These are phyloP conservation scores for Phoma sp. DNA, from an alignment of 2,329 filamentous ascomycete genomes.

Conservation along the genomic window DNA sequence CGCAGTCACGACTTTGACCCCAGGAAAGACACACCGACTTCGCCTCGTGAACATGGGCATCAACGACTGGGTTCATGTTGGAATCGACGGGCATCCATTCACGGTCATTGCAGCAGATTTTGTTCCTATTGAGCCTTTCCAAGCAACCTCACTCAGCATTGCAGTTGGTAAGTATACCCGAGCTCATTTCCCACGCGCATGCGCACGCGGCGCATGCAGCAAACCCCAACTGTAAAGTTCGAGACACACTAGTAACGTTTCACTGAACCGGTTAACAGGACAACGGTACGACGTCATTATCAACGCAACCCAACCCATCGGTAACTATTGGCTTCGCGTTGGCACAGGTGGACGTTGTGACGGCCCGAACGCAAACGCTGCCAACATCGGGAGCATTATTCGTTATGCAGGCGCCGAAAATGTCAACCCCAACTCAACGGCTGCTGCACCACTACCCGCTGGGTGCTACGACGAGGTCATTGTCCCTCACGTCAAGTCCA, in stretches of 20 bases:
- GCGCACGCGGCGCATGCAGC: conserved; percentile 7
- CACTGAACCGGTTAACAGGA: conserved; percentile 37
- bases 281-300: conserved; percentile 53
- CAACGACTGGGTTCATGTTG: conserved; percentile 34
- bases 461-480: conserved; percentile 54
- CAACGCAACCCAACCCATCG: conserved; percentile 38
- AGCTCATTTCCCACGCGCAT: conserved; percentile 7
- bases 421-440: conserved; percentile 41
- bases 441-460: conserved; percentile 38
- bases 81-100: conserved; percentile 49
- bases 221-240: conserved; percentile 16
- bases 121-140: conserved; percentile 53
- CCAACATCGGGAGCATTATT: conserved; percentile 52
- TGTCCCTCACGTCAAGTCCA: conserved; percentile 49
- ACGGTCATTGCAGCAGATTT: conserved; percentile 55
- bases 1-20: conserved; percentile 42
- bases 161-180: conserved; percentile 42
- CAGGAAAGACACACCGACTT: conserved; percentile 55
- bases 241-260: conserved; percentile 21
- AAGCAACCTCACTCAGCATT: conserved; percentile 45
- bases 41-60: conserved; percentile 52
- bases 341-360: conserved; percentile 47
- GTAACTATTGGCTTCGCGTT: conserved; percentile 48
- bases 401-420: conserved; percentile 48
- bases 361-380: conserved; percentile 43